phyloP scores from a whole-genome alignment of 2,329 filamentous ascomycete genomes.

The Cryoendolithus antarcticus region DNA sequence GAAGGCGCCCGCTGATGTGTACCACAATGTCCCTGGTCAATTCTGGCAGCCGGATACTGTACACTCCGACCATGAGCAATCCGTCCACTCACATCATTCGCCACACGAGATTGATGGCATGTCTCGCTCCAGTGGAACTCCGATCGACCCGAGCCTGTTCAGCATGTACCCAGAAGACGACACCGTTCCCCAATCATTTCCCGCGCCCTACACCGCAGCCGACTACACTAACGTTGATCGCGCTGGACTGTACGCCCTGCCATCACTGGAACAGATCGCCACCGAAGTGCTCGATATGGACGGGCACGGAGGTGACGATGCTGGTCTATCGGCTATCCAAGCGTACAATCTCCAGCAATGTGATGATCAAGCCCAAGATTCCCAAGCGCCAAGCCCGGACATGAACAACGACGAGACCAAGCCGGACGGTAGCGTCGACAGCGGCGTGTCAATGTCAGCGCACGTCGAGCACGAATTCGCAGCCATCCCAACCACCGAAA shows the following conservation, averaged over 20 bases:
- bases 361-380: too few species aligned
- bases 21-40: conserved; percentile 6
- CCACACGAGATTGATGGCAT: conserved; percentile 3
- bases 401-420: background rate
- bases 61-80: conserved; percentile 5
- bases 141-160: conserved; percentile 15
- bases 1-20: conserved; percentile 5
- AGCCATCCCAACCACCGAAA: background rate
- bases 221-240: conserved; percentile 12
- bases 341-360: conserved; percentile 4
- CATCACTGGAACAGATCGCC: conserved; percentile 25
- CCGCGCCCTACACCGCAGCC: conserved; percentile 6
- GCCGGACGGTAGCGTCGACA: conserved; percentile 19
- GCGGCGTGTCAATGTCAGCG: conserved; percentile 17
- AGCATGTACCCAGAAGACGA: conserved; percentile 12
- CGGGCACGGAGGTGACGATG: conserved; percentile 11
- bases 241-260: conserved; percentile 13
- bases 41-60: conserved; percentile 4
- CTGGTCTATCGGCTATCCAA: conserved; percentile 6
- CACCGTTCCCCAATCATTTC: conserved; percentile 2
- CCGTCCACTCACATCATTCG: conserved; percentile 2
- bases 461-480: conserved; percentile 7
- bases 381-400: too few species aligned
- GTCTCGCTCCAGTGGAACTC: conserved; percentile 5
- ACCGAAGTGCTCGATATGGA: conserved; percentile 25